Percentiles rank a stretch among this genome's conserved stretches.
Evolutionary conservation across 148 eudicot genomes (phyloP).

Genomic region (Vaccinium vitisidaea): DNA sequence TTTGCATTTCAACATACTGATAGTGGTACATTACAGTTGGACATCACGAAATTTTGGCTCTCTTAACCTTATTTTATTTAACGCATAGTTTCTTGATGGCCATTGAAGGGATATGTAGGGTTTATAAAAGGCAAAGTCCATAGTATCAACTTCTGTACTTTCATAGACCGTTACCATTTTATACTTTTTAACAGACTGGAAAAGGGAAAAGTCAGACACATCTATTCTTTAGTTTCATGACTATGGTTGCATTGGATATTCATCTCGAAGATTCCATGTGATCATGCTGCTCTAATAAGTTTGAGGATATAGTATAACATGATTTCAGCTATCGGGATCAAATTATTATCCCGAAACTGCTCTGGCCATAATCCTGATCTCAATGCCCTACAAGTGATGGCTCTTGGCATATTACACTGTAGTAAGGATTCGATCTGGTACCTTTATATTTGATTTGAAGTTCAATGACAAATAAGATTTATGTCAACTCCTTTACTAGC

Average conservation of each 20-base stretch:
- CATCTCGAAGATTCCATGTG: not conserved
- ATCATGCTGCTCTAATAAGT: not conserved
- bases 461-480: not conserved
- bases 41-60: not conserved
- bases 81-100: not conserved
- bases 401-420: not conserved
- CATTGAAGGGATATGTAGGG: not conserved
- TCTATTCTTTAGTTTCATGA: not conserved
- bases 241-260: conserved; percentile 8
- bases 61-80: not conserved
- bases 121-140: not conserved
- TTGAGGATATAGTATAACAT: not conserved
- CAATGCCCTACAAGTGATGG: not conserved
- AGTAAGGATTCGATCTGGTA: not conserved
- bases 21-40: not conserved
- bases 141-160: not conserved
- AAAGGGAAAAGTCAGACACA: not conserved
- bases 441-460: not conserved
- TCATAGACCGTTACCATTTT: not conserved
- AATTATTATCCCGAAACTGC: not conserved
- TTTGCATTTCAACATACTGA: not conserved
- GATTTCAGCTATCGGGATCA: conserved; percentile 3
- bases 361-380: not conserved
- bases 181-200: not conserved
- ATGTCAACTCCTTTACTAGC: not conserved